Conservation (phyloP, 2,329 filamentous ascomycete genomes). For the Chrysoporthe puriensis region DNA sequence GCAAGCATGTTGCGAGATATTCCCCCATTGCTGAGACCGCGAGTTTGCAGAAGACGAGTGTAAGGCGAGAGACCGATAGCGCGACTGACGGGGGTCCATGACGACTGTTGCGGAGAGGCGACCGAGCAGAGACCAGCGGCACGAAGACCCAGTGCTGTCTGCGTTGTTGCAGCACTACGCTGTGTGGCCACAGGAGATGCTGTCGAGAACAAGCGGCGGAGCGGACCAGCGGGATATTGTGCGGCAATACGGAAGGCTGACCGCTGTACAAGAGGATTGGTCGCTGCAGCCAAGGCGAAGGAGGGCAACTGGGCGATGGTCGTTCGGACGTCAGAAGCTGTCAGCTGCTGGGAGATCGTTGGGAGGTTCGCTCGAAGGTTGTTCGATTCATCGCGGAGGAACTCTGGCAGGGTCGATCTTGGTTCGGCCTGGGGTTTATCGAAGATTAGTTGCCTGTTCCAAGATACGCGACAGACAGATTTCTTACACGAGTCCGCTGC, state of each 20-base stretch:
- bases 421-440: slow-evolving; percentile 18
- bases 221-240: not conserved
- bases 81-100: not conserved
- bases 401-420: slow-evolving; percentile 21
- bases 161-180: not conserved
- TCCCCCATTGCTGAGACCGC: slow-evolving; percentile 48
- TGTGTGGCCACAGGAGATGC: slow-evolving; percentile 1
- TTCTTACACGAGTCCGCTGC: not conserved
- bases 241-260: slow-evolving; percentile 12
- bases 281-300: slow-evolving; percentile 35
- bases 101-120: not conserved
- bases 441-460: not conserved
- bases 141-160: slow-evolving; percentile 13
- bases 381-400: slow-evolving; percentile 10
- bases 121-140: not conserved
- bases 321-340: slow-evolving; percentile 39
- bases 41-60: slow-evolving; percentile 35
- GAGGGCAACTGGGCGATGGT: slow-evolving; percentile 39
- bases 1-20: slow-evolving; percentile 72
- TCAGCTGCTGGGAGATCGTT: slow-evolving; percentile 30
- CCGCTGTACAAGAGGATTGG: slow-evolving; percentile 34
- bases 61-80: slow-evolving; percentile 18
- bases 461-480: not conserved
- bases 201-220: slow-evolving; percentile 23
- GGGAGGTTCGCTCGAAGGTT: slow-evolving; percentile 13